Base-by-base conservation (phyloP, 2,329 filamentous ascomycete species). In the Mycosphaerelloides madeirae region DNA sequence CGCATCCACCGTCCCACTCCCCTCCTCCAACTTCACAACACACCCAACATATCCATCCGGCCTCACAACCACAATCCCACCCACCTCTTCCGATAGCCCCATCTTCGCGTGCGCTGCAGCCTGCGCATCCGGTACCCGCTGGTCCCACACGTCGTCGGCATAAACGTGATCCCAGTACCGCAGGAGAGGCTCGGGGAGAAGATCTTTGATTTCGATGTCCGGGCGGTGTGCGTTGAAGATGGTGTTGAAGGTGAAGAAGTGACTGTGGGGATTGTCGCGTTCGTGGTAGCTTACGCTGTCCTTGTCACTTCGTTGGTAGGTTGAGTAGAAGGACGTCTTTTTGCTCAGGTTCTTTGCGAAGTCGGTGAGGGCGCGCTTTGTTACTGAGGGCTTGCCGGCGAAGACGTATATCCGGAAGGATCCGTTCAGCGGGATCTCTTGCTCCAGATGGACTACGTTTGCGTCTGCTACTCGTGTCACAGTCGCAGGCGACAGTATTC, bases 381-480 rank as follows among this genome's bases (percentile, higher is more conserved):
- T 83, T 36, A 73, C 72, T 6, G 70, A 61, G 7, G 80, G 80
- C 32, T 75, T 73, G 44, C 90, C 90, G n/a, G 80, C 88, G 64
- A 94, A 95, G 51, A 95, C 67, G 64, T 89, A 94, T 49, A 95
- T 75, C 44, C 89, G 79, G 75, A 90, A 95, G 2, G 88, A 83
- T 33, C 89, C 89, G 66, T 95, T 95, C 47, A 90, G 74, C 0
- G 89, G 89, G 25, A 95, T 78, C 61, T 94, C 86, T 66, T 95
- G 89, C 68, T 95, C 90, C 8, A 95, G 76, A 58, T 94, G 86
- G 1, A 95, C 88, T 4, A 87, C 82, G 66, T 95, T 95, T 62
- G 89, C 85, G 62, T 96, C 90, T 1, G 85, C 82, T 16, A 95
- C 85, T 38, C 90, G 80, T 1, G 88, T 95, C 9, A 95, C 90